Evolutionary conservation across 352 stramenopile species (phyloP).

Genomic region (Globisporangium middletonii): DNA sequence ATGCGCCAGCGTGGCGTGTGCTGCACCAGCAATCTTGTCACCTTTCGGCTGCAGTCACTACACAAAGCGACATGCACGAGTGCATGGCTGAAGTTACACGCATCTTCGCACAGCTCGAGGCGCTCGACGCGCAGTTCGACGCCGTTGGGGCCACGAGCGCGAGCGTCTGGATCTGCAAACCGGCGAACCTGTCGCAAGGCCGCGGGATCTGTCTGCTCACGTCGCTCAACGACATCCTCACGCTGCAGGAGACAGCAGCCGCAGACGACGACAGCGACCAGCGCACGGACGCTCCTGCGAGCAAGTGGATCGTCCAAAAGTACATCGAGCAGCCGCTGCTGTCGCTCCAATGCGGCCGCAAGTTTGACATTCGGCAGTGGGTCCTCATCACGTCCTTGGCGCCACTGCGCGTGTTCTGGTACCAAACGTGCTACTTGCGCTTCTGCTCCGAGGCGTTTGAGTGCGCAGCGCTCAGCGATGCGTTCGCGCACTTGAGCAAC

Average conservation of each 20-base stretch:
- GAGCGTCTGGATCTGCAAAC: constrained; percentile 82
- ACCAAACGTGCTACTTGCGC: constrained; percentile 63
- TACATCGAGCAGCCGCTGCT: constrained; percentile 80
- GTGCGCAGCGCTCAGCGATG: constrained; percentile 28
- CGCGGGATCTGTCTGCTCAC: constrained; percentile 55
- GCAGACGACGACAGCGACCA: neutral
- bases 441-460: constrained; percentile 59
- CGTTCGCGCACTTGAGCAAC: constrained; percentile 77
- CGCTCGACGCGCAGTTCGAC: constrained; percentile 40
- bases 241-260: constrained; percentile 1
- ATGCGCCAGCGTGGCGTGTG: constrained; percentile 2
- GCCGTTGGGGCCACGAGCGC: constrained; percentile 15
- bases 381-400: constrained; percentile 62
- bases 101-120: constrained; percentile 20
- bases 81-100: neutral
- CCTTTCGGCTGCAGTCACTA: neutral
- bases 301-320: constrained; percentile 75
- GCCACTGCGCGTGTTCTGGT: constrained; percentile 60
- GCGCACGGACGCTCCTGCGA: neutral
- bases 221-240: constrained; percentile 24
- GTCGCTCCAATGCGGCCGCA: constrained; percentile 33
- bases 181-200: constrained; percentile 67
- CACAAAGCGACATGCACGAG: neutral
- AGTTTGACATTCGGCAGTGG: constrained; percentile 88
- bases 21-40: neutral